A percentile compares a stretch with the other conserved stretches of the same genome.
Conservation (phyloP, 2,329 filamentous ascomycete species). For the Cytospora schulzeri region DNA sequence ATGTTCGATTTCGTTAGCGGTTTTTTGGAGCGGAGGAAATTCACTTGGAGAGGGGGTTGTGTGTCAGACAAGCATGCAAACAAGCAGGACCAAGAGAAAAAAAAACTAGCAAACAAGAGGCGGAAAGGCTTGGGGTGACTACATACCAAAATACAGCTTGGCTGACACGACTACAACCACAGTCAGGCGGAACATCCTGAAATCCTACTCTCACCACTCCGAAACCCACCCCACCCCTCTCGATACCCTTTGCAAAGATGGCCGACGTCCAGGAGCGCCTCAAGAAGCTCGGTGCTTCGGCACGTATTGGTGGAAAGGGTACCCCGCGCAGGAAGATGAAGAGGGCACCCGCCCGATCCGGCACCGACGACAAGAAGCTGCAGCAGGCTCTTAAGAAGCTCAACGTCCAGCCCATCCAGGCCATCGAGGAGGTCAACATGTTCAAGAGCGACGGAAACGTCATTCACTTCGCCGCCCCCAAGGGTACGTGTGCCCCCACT, state of each 20-base stretch:
- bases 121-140: constrained; percentile 1
- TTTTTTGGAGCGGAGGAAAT: background rate
- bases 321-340: constrained; percentile 97
- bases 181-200: constrained; percentile 27
- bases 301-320: constrained; percentile 86
- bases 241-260: constrained; percentile 41
- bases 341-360: constrained; percentile 91
- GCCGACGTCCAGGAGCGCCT: constrained; percentile 60
- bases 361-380: constrained; percentile 99
- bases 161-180: constrained; percentile 25
- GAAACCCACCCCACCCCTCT: constrained; percentile 24
- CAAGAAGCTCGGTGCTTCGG: constrained; percentile 59
- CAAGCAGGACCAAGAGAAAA: background rate
- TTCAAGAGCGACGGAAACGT: constrained; percentile 99
- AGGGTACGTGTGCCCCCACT: constrained; percentile 62
- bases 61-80: background rate
- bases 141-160: background rate
- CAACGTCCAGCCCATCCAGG: constrained; percentile 98
- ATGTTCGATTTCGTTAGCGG: background rate
- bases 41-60: background rate
- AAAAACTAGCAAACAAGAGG: constrained; percentile 6
- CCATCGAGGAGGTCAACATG: constrained; percentile 99
- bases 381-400: constrained; percentile 98
- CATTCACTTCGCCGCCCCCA: constrained; percentile 97
- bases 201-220: constrained; percentile 20